Evolutionary conservation across 208 protist species (phyloP).

Genomic region (Naegleria fowleri): DNA sequence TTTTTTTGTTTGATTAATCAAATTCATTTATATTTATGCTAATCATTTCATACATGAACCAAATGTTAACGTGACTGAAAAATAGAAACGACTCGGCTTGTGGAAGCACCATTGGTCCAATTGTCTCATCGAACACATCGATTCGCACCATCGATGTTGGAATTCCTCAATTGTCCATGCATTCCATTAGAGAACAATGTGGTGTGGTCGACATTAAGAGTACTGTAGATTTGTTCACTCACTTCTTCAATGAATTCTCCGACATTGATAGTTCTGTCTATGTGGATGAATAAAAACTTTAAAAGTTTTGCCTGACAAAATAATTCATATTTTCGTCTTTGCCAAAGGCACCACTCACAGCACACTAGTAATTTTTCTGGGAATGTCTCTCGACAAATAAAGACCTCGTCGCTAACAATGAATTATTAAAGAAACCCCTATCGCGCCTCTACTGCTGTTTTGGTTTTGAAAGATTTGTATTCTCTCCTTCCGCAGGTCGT

Average conservation of each 20-base stretch:
- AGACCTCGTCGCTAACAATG: no score
- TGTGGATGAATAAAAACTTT: conserved; percentile 1
- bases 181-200: conserved; percentile 91
- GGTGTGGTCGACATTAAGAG: conserved; percentile 77
- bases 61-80: not conserved
- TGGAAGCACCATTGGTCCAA: conserved; percentile 93
- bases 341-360: no score
- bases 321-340: no score
- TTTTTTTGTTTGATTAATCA: no score
- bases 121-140: conserved; percentile 73
- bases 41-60: not conserved
- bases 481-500: no score
- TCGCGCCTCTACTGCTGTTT: no score
- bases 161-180: conserved; percentile 91
- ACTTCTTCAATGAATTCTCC: conserved; percentile 64
- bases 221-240: conserved; percentile 68
- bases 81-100: conserved; percentile 88
- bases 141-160: conserved; percentile 93
- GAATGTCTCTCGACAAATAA: no score
- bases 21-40: conserved; percentile 12
- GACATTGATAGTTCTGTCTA: not conserved
- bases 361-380: no score
- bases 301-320: no score
- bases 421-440: no score
- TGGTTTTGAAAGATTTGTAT: no score